A percentile compares a stretch with the other conserved stretches of the same genome.
Evolutionary conservation across 345 rosid species (phyloP).

Genomic region (Rubroshorea leprosula): DNA sequence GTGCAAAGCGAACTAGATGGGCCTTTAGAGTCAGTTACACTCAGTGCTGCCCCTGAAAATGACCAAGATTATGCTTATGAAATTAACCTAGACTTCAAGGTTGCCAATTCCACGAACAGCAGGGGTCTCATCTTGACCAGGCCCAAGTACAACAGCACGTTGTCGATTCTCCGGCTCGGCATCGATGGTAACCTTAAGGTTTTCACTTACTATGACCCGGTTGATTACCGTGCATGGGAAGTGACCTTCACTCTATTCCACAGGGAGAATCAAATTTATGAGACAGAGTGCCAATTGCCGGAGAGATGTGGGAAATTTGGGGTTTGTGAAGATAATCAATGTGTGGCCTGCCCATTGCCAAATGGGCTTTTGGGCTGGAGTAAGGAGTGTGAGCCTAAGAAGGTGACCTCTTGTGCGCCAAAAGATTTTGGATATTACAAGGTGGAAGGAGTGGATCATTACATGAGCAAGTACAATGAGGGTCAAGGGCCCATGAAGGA

Average conservation of each 20-base stretch:
- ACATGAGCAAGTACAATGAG: constrained; percentile 31
- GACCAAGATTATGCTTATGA: constrained; percentile 21
- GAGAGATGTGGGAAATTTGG: constrained; percentile 43
- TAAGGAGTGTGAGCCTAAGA: constrained; percentile 27
- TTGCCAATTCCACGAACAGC: background rate
- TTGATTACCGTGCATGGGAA: constrained; percentile 32
- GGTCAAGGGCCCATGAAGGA: constrained; percentile 34
- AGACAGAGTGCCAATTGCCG: constrained; percentile 35
- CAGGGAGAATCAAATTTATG: constrained; percentile 15
- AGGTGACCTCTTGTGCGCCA: constrained; percentile 24
- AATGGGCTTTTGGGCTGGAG: constrained; percentile 41
- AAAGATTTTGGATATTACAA: constrained; percentile 33
- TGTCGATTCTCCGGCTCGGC: constrained; percentile 34
- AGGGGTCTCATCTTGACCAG: background rate
- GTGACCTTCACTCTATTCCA: constrained; percentile 36
- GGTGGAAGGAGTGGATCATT: constrained; percentile 50
- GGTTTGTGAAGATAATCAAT: constrained; percentile 41
- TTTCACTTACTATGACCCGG: constrained; percentile 35
- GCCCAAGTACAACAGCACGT: constrained; percentile 35
- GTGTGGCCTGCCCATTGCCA: constrained; percentile 46
- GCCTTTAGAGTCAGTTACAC: constrained; percentile 13
- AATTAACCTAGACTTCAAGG: constrained; percentile 1
- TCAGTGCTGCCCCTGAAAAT: constrained; percentile 17
- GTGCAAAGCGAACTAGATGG: background rate
- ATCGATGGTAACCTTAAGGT: constrained; percentile 44